A percentile compares a stretch with the other conserved stretches of the same genome.
phyloP scores from a whole-genome alignment of 129 eudicot genomes.

The Lactuca sativa region DNA sequence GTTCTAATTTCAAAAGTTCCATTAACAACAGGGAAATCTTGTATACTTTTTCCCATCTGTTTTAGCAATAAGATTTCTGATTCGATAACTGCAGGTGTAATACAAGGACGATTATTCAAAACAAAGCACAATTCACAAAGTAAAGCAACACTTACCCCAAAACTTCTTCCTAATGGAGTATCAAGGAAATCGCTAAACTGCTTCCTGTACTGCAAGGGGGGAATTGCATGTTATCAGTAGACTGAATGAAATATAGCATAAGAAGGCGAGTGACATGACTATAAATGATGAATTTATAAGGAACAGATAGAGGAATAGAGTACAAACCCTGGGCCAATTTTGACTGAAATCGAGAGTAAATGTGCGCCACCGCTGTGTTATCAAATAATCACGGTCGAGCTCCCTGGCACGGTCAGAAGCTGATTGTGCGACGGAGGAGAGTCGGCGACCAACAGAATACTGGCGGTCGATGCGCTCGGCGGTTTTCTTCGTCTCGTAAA shows the following conservation, averaged over 20 bases:
- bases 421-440: constrained; percentile 48
- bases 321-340: constrained; percentile 83
- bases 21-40: too few relatives aligned
- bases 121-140: neutral
- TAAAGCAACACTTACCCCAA: constrained; percentile 54
- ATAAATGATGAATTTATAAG: neutral
- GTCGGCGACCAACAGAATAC: constrained; percentile 50
- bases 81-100: too few relatives aligned
- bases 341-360: constrained; percentile 66
- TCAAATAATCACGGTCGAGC: constrained; percentile 68
- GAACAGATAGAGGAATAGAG: constrained; percentile 10
- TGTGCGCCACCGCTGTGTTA: constrained; percentile 66
- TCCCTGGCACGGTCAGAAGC: constrained; percentile 76
- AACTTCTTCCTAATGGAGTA: constrained; percentile 72
- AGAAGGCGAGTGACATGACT: neutral
- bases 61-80: too few relatives aligned
- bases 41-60: too few relatives aligned
- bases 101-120: neutral
- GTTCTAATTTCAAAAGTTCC: too few relatives aligned
- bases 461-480: constrained; percentile 86
- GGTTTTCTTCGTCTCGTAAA: constrained; percentile 69
- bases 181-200: constrained; percentile 58
- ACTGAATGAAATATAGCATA: neutral
- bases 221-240: neutral
- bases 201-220: constrained; percentile 74